Base-by-base conservation (phyloP, 2,329 filamentous ascomycete species). In the Rhexocercosporidium sp. region DNA sequence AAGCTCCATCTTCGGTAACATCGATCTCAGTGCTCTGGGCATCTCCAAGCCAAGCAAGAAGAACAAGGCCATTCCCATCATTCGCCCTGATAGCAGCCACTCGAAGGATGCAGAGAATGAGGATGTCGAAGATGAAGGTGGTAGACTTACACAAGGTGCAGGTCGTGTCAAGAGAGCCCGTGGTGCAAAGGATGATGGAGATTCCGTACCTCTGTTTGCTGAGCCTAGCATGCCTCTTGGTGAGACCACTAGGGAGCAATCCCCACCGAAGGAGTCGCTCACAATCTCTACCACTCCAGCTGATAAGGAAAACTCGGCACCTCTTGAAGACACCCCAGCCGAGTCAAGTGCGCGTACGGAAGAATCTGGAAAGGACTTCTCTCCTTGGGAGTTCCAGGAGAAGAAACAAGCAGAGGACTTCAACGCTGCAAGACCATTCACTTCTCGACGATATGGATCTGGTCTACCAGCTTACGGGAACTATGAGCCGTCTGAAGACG, bases 11-110 rank as follows among this genome's bases (percentile, higher is more conserved):
- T 93, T 94, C 76, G 85, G 88, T 59, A 89, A 89, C 49, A 90
- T 94, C 71, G 86, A 88, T 69, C 80, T 92, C 37, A 86, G 83
- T 64, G 78, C 84, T 37, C 83, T 85, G 16, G 89, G 92, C 25
- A 84, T 88, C 59, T 80, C 87, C 31, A 91, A 91, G 74, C 86
- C 90, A 7, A 78, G 81, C 0, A 93, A 92, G 79, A 89, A 88
- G 73, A 92, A 90, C 4, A 97, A 96, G 80, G 93, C 93, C 11
- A 86, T 97, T 64, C 92, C 94, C 0, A 96, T 97, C 69, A 80
- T 95, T 11, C 85, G 84, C 46, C 92, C 92, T 0, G 83, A 88
- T 66, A 88, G 83, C 73, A 80, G 70, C 66, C 81, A 82, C 71
- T 78, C 81, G 69, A 79, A 77, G 1, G 76, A 79, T 59, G 75